Conservation (phyloP, 2,329 filamentous ascomycete species). For the Diplodia scrobiculata region DNA sequence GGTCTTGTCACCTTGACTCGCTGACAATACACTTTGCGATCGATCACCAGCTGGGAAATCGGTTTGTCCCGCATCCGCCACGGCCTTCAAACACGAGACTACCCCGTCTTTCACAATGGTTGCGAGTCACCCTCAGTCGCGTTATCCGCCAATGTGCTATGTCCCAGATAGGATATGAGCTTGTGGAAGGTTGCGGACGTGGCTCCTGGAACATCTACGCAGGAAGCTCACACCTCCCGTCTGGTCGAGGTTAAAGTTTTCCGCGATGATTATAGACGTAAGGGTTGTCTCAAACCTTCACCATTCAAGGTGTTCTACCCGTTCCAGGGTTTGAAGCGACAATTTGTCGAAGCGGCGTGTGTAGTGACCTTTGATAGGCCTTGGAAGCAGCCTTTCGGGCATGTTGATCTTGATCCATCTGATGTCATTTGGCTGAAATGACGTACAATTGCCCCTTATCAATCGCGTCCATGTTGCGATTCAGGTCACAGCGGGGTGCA, state of each 20-base stretch:
- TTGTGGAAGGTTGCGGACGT: not conserved
- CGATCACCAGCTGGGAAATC: not conserved
- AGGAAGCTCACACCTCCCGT: not conserved
- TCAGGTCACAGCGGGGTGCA: no score
- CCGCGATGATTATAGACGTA: not conserved
- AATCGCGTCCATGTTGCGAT: not conserved
- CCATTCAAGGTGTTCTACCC: slow-evolving; percentile 14
- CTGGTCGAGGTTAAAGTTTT: not conserved
- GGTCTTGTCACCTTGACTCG: slow-evolving; percentile 6
- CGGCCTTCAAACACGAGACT: not conserved
- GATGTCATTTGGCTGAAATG: not conserved
- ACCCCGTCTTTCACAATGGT: not conserved
- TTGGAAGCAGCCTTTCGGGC: not conserved
- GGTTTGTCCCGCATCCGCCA: not conserved
- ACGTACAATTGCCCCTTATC: not conserved
- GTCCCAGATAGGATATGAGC: slow-evolving; percentile 1
- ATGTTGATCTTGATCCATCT: not conserved
- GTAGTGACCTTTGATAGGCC: not conserved
- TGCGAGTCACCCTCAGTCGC: not conserved
- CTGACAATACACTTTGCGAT: not conserved
- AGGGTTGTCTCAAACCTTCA: slow-evolving; percentile 9
- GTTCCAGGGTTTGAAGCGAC: not conserved
- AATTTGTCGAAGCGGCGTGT: no score
- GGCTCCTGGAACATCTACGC: not conserved
- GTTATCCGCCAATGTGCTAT: not conserved